Evolutionary conservation across 192 early-diverging fungal genomes (phyloP).

Genomic region (Umbelopsis ramanniana): DNA sequence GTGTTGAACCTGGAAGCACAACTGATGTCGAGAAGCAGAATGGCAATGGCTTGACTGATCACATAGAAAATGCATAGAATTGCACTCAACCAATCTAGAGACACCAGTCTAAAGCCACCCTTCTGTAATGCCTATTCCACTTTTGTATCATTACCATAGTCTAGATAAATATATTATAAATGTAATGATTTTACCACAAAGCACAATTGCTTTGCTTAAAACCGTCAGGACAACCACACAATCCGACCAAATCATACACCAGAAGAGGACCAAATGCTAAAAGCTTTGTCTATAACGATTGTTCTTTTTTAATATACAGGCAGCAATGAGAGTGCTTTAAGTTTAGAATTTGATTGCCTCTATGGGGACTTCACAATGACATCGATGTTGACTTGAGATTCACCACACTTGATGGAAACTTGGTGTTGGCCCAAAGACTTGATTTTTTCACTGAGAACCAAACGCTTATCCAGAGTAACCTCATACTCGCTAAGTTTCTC

Average conservation of each 20-base stretch:
- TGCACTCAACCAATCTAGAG: neutral
- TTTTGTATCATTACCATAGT: neutral
- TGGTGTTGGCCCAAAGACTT: constrained; percentile 35
- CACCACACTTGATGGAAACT: constrained; percentile 26
- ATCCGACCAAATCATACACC: too few species aligned
- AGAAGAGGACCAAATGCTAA: too few species aligned
- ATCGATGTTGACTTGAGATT: constrained; percentile 23
- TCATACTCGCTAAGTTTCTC: constrained; percentile 30
- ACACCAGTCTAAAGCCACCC: too few species aligned
- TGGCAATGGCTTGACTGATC: constrained; percentile 4
- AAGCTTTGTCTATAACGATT: neutral
- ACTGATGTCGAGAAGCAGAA: neutral
- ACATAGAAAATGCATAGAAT: neutral
- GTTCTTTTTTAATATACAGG: constrained; percentile 8
- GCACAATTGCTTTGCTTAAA: too few species aligned
- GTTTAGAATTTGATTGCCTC: neutral
- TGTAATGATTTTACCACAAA: too few species aligned
- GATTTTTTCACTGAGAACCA: constrained; percentile 36
- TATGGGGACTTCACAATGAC: constrained; percentile 27
- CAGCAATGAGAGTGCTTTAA: neutral
- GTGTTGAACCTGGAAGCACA: neutral
- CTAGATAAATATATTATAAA: too few species aligned
- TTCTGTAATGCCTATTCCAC: neutral
- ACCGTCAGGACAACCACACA: too few species aligned
- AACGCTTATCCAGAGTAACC: constrained; percentile 28